Base-by-base conservation (phyloP, 108 stramenopile genomes). In the Skeletonema potamos region DNA sequence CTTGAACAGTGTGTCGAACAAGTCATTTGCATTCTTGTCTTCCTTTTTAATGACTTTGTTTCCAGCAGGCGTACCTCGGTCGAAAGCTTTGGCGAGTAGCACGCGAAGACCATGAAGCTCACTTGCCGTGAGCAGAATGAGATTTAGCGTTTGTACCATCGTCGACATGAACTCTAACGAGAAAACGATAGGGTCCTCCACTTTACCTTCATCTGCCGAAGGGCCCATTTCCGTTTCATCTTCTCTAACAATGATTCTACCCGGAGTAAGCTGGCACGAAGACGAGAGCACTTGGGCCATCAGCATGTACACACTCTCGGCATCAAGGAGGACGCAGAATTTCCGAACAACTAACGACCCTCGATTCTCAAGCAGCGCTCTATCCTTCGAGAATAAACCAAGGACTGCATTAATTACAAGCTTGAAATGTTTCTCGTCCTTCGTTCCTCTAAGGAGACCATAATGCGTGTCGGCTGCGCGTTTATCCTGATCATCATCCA, bases 121-220 rank as follows among this genome's bases (percentile, higher is more conserved):
- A 22, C 87, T 86, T 7, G 97, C 97, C 22, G 99, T 99, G 17
- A 99, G 84, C 20, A 99, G 77, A 57, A 99, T 97, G 13, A 99
- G 83, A 68, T 96, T 98, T 24, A 99, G 92, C 7, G 97, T 96
- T 82, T 99, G 97, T 5, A 99, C 96, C 96, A 99, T 97, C 18
- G 98, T 92, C 29, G 89, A 83, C 22, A 91, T 87, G 77, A 99
- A 99, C 70, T 97, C 92, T 39, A 97, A 58, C 2, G 91, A 89
- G 62, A 72, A 82, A 11, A 27, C 28, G 24, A 46, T 62, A n/a
- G 58, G 56, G 0, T 30, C 71, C n/a, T 87, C 86, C 15, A 63
- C 75, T 28, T 73, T 56, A 28, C 74, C 66, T 58, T 68, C 78
- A 48, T 77, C 77, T n/a, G 48, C 24, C n/a, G 62, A 55, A 20